Percentiles rank a stretch among this genome's conserved stretches.
Conservation (phyloP, 1,284 basidiomycete genomes). For the Salmacisia buchloeana region DNA sequence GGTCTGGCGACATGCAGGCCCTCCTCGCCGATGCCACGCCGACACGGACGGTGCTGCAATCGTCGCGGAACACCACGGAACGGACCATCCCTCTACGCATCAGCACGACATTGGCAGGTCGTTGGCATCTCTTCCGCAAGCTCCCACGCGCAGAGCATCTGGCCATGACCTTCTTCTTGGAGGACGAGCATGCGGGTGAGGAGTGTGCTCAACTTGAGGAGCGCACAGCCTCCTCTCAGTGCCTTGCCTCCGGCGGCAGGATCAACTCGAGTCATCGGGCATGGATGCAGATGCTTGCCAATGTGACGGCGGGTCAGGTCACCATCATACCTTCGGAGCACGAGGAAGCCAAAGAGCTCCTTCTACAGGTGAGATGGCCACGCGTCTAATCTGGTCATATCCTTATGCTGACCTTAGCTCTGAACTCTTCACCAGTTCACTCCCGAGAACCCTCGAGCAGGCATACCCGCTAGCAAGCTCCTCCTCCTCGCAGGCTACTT, state of each 20-base stretch:
- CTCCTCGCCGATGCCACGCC: slow-evolving; percentile 28
- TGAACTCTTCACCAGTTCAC: slow-evolving; percentile 17
- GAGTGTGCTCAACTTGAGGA: background rate
- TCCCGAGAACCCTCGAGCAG: slow-evolving; percentile 20
- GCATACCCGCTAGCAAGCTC: slow-evolving; percentile 37
- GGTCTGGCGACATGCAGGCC: slow-evolving; percentile 20
- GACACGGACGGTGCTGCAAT: slow-evolving; percentile 25
- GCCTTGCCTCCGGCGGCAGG: background rate
- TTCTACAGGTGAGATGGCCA: slow-evolving; percentile 6
- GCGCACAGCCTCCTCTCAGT: too few species aligned
- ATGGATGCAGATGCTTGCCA: slow-evolving; percentile 30
- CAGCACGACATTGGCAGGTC: slow-evolving; percentile 39
- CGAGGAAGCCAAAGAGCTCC: slow-evolving; percentile 29
- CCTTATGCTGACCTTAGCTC: background rate
- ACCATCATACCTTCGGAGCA: slow-evolving; percentile 27
- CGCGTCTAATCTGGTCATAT: background rate
- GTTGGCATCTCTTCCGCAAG: slow-evolving; percentile 44
- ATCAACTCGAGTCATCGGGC: slow-evolving; percentile 12
- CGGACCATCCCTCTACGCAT: slow-evolving; percentile 33
- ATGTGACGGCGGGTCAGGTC: slow-evolving; percentile 34
- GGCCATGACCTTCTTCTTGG: slow-evolving; percentile 43
- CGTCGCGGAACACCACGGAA: slow-evolving; percentile 22
- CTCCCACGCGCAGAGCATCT: slow-evolving; percentile 44
- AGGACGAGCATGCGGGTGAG: slow-evolving; percentile 9
- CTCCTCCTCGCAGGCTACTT: slow-evolving; percentile 75